These are phyloP conservation scores for Pittosporum tobira DNA, from an alignment of 129 eudicot species.

Conservation along the genomic window DNA sequence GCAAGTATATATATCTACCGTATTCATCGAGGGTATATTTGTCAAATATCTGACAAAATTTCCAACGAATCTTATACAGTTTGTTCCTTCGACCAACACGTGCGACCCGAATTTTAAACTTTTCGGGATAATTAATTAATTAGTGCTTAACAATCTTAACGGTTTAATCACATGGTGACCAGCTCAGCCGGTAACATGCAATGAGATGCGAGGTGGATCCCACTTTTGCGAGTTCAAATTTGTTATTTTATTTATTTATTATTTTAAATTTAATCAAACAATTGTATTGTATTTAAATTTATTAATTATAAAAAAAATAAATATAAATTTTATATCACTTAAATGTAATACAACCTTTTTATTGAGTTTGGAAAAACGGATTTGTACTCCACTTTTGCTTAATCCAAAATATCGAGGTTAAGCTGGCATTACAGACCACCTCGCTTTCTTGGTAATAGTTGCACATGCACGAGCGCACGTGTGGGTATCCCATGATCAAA, in stretches of 20 bases:
- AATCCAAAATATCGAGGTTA: conserved; percentile 10
- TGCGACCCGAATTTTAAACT: too few relatives aligned
- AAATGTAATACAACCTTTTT: too few relatives aligned
- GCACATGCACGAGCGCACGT: conserved; percentile 21
- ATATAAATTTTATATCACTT: too few relatives aligned
- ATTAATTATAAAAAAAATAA: too few relatives aligned
- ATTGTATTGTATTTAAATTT: too few relatives aligned
- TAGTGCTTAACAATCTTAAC: background rate
- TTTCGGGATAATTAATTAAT: too few relatives aligned
- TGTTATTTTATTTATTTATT: too few relatives aligned
- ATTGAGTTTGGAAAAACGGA: too few relatives aligned
- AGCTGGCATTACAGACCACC: conserved; percentile 10
- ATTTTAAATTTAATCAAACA: too few relatives aligned
- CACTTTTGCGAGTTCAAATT: conserved; percentile 7
- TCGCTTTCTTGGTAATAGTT: conserved; percentile 12
- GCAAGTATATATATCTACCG: too few relatives aligned
- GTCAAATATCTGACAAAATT: background rate
- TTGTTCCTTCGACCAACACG: background rate
- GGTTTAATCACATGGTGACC: conserved; percentile 33
- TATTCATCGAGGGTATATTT: background rate
- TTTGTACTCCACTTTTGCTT: too few relatives aligned
- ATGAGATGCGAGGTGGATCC: conserved; percentile 8
- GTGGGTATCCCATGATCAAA: conserved; percentile 15
- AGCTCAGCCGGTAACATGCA: conserved; percentile 26
- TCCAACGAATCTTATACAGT: background rate